Evolutionary conservation across 2,329 filamentous ascomycete genomes (phyloP).

Genomic region (Trichothecium sympodiale): DNA sequence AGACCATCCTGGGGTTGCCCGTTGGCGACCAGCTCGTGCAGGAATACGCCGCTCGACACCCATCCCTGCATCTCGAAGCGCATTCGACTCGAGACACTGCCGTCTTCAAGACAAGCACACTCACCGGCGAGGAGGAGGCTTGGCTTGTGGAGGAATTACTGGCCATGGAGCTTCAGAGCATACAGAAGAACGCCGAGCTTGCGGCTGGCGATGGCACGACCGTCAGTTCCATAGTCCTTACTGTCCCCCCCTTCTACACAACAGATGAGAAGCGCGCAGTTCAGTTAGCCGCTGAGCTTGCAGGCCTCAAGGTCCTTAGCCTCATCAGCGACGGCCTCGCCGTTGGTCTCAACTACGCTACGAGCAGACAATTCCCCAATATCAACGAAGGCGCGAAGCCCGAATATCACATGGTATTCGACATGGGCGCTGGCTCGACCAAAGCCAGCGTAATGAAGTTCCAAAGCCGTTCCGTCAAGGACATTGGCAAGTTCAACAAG

Average conservation of each 20-base stretch:
- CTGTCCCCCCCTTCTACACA: constrained; percentile 83
- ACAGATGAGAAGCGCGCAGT: constrained; percentile 81
- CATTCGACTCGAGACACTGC: constrained; percentile 55
- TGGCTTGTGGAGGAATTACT: constrained; percentile 85
- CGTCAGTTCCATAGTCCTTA: constrained; percentile 77
- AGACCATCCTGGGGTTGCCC: constrained; percentile 72
- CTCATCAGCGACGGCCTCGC: constrained; percentile 84
- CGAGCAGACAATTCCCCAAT: constrained; percentile 77
- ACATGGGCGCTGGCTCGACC: constrained; percentile 94
- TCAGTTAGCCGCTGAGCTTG: constrained; percentile 72
- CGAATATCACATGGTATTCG: constrained; percentile 87
- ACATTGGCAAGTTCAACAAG: constrained; percentile 89
- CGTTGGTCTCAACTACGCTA: constrained; percentile 92
- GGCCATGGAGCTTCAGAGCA: constrained; percentile 90
- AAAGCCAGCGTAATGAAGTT: constrained; percentile 85
- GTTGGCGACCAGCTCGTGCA: constrained; percentile 49
- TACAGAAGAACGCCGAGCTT: constrained; percentile 77
- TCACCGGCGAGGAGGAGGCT: constrained; percentile 46
- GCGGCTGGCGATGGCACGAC: constrained; percentile 65
- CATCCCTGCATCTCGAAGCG: constrained; percentile 59
- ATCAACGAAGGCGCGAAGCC: constrained; percentile 74
- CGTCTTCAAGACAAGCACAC: constrained; percentile 70
- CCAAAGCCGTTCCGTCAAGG: constrained; percentile 81
- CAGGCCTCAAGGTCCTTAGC: constrained; percentile 74
- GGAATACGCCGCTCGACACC: constrained; percentile 66